A percentile compares a stretch with the other conserved stretches of the same genome.
phyloP scores from a whole-genome alignment of 129 eudicot genomes.

The Scalesia atractyloides region DNA sequence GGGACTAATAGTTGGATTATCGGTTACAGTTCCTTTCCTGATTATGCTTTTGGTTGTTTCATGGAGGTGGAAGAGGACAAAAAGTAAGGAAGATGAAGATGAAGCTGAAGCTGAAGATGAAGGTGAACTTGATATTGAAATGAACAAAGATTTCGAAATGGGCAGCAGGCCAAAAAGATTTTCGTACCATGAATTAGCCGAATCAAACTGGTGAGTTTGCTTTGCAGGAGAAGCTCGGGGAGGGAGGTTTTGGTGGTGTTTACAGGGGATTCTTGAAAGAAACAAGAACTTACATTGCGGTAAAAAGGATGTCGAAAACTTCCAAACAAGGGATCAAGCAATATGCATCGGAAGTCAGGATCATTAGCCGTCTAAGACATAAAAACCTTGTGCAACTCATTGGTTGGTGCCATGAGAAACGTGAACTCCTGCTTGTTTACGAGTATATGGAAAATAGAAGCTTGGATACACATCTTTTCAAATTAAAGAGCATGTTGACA shows the following conservation, averaged over 20 bases:
- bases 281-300: not conserved
- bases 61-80: slow-evolving; percentile 19
- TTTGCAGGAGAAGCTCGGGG: slow-evolving; percentile 25
- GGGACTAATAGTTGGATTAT: slow-evolving; percentile 20
- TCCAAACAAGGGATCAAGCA: slow-evolving; percentile 37
- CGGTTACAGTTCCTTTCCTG: not conserved
- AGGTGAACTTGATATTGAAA: slow-evolving; percentile 2
- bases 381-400: slow-evolving; percentile 40
- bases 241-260: slow-evolving; percentile 15
- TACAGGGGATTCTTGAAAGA: not conserved
- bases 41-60: not conserved
- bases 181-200: slow-evolving; percentile 11
- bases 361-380: slow-evolving; percentile 36
- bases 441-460: slow-evolving; percentile 39
- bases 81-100: slow-evolving; percentile 1
- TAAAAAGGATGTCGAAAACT: slow-evolving; percentile 1
- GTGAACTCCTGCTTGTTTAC: slow-evolving; percentile 38
- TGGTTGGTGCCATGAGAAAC: slow-evolving; percentile 35
- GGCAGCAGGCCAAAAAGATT: slow-evolving; percentile 26
- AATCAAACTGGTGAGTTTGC: not conserved
- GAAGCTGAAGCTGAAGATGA: slow-evolving; percentile 8
- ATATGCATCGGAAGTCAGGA: slow-evolving; percentile 37
- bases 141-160: slow-evolving; percentile 29
- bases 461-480: slow-evolving; percentile 39
- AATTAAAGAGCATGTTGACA: slow-evolving; percentile 18